Evolutionary conservation across 495 filamentous ascomycete species (phyloP).

Genomic region (Saxophila tyrrhenica): DNA sequence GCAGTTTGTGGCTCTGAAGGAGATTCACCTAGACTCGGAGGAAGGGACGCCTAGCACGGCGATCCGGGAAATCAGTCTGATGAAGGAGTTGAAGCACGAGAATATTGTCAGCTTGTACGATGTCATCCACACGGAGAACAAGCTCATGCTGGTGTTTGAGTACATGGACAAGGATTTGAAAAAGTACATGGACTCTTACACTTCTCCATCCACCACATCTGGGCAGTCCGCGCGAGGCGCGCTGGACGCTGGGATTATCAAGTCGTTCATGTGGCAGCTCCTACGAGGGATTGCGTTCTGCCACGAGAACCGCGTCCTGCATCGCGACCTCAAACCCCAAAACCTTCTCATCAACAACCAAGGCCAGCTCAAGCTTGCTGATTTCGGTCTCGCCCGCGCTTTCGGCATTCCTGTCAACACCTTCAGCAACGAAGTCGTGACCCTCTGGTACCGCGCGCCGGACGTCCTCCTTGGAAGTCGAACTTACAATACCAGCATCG

Average conservation of each 20-base stretch:
- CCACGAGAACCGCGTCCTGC: conserved; percentile 88
- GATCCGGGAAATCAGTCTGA: conserved; percentile 88
- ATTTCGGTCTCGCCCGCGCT: conserved; percentile 84
- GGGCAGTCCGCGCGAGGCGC: conserved; percentile 62
- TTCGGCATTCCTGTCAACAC: conserved; percentile 98
- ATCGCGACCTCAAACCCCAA: conserved; percentile 93
- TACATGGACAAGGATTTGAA: conserved; percentile 91
- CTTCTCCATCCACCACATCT: background rate
- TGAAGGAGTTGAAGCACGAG: conserved; percentile 94
- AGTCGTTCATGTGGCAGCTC: conserved; percentile 95
- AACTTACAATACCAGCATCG: conserved; percentile 95
- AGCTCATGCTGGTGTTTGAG: conserved; percentile 90
- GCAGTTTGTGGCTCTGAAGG: conserved; percentile 74
- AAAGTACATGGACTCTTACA: conserved; percentile 80
- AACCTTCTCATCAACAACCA: conserved; percentile 79
- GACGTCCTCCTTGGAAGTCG: conserved; percentile 83
- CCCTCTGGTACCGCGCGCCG: conserved; percentile 89
- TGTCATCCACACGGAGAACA: conserved; percentile 95
- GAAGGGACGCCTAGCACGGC: conserved; percentile 94
- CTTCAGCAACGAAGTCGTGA: conserved; percentile 96
- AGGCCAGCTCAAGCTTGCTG: conserved; percentile 66
- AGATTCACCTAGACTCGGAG: conserved; percentile 95
- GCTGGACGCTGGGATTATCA: conserved; percentile 75
- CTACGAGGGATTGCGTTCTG: conserved; percentile 92
- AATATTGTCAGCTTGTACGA: conserved; percentile 88